Percentiles rank a stretch among this genome's conserved stretches.
Evolutionary conservation across 78 protist genomes (phyloP).

Genomic region (Planoprotostelium fungivorum): DNA sequence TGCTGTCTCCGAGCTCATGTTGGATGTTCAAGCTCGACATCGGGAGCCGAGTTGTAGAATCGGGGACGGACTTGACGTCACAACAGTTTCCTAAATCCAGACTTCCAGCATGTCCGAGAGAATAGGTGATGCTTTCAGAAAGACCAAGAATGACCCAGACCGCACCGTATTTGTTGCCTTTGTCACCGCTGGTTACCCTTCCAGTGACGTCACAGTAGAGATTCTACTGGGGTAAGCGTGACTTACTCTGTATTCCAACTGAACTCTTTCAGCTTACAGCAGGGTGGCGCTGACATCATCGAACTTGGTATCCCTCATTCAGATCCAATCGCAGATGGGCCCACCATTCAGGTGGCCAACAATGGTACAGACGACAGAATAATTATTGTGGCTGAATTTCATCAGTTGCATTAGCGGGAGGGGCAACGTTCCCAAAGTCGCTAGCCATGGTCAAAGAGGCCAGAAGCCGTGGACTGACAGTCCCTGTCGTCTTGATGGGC

Average conservation of each 20-base stretch:
- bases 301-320: conserved; percentile 75
- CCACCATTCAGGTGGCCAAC: conserved; percentile 52
- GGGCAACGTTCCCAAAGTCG: conserved; percentile 15
- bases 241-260: not conserved
- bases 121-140: not conserved
- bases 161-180: conserved; percentile 50
- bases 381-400: not conserved
- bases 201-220: conserved; percentile 3
- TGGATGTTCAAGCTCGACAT: too few species aligned
- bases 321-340: conserved; percentile 71
- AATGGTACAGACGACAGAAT: not conserved
- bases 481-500: conserved; percentile 76
- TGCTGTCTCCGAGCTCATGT: too few species aligned
- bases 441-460: conserved; percentile 20
- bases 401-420: conserved; percentile 19
- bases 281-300: conserved; percentile 78
- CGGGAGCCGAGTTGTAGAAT: too few species aligned
- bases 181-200: conserved; percentile 64
- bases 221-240: conserved; percentile 18
- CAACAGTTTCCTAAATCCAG: too few species aligned
- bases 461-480: conserved; percentile 59
- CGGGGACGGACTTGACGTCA: too few species aligned
- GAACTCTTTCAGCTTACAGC: not conserved
- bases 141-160: not conserved
- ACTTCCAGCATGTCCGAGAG: not conserved